Evolutionary conservation across 768 basidiomycete genomes (phyloP).

Genomic region (Mycena albidolilacea): DNA sequence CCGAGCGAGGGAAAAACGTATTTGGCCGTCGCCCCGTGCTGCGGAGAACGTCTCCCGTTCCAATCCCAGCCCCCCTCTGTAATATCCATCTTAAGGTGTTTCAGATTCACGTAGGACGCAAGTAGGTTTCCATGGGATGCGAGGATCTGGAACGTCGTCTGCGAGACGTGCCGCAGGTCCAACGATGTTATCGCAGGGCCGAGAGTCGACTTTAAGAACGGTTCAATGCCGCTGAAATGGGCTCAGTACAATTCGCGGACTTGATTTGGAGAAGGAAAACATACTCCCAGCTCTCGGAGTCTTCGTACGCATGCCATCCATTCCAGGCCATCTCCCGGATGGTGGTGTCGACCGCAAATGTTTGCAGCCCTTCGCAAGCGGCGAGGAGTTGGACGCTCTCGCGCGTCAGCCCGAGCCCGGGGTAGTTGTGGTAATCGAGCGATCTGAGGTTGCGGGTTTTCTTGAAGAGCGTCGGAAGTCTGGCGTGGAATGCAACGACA

Average conservation of each 20-base stretch:
- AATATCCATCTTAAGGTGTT: constrained; percentile 37
- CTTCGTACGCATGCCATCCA: neutral
- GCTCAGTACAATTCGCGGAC: too few species aligned
- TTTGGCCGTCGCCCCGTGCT: constrained; percentile 29
- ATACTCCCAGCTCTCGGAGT: constrained; percentile 31
- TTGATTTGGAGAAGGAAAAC: neutral
- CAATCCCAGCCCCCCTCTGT: constrained; percentile 36
- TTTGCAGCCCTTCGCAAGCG: constrained; percentile 14
- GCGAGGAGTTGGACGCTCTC: constrained; percentile 19
- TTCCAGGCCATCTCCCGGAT: neutral
- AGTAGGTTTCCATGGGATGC: constrained; percentile 16
- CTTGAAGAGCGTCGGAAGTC: constrained; percentile 29
- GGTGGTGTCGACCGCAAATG: constrained; percentile 26
- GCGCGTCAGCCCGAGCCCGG: constrained; percentile 25
- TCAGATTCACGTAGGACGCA: constrained; percentile 24
- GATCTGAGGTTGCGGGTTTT: constrained; percentile 25
- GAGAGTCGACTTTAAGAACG: constrained; percentile 24
- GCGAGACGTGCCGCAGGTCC: constrained; percentile 24
- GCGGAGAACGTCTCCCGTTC: constrained; percentile 36
- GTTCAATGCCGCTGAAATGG: constrained; percentile 20
- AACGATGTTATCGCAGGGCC: constrained; percentile 10
- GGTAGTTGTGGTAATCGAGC: constrained; percentile 36
- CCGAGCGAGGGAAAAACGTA: constrained; percentile 37
- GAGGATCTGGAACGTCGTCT: constrained; percentile 23
- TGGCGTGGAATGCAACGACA: constrained; percentile 13